Evolutionary conservation across 495 filamentous ascomycete genomes (phyloP).

Genomic region (Stereocaulon alpinum): DNA sequence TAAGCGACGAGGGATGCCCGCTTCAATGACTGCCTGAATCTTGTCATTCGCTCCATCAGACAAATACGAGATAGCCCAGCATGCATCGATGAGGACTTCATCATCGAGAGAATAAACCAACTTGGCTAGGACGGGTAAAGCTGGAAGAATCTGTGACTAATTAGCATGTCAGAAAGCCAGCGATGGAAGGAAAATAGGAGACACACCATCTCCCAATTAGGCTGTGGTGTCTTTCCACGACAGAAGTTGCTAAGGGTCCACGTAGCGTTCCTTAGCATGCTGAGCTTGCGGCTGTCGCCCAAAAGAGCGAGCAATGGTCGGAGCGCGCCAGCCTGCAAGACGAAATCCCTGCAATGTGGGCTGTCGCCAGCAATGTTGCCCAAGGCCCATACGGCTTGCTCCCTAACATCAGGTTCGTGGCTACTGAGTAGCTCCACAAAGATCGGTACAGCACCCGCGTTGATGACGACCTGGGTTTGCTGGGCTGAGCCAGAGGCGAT

Average conservation of each 20-base stretch:
- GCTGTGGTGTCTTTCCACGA: slow-evolving; percentile 98
- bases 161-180: slow-evolving; percentile 9
- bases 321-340: slow-evolving; percentile 54
- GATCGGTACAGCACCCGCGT: slow-evolving; percentile 95
- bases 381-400: slow-evolving; percentile 97
- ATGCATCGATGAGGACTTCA: slow-evolving; percentile 97
- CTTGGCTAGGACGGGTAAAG: slow-evolving; percentile 93
- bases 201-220: slow-evolving; percentile 91
- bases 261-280: slow-evolving; percentile 97
- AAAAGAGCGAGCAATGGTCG: slow-evolving; percentile 4
- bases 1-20: slow-evolving; percentile 90
- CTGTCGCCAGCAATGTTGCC: slow-evolving; percentile 99
- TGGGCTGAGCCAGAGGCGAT: slow-evolving; percentile 95
- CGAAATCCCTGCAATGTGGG: slow-evolving; percentile 92
- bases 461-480: slow-evolving; percentile 98
- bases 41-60: slow-evolving; percentile 99
- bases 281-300: slow-evolving; percentile 87
- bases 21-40: slow-evolving; percentile 98
- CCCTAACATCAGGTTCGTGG: slow-evolving; percentile 94
- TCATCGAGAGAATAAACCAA: slow-evolving; percentile 97
- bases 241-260: slow-evolving; percentile 99
- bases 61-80: slow-evolving; percentile 99
- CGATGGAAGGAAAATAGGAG: slow-evolving; percentile 3
- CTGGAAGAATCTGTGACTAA: slow-evolving; percentile 71
- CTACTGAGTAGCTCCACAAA: slow-evolving; percentile 93